Percentiles rank a stretch among this genome's conserved stretches.
phyloP scores from a whole-genome alignment of 495 filamentous ascomycete species.

The Xylaria acuta region DNA sequence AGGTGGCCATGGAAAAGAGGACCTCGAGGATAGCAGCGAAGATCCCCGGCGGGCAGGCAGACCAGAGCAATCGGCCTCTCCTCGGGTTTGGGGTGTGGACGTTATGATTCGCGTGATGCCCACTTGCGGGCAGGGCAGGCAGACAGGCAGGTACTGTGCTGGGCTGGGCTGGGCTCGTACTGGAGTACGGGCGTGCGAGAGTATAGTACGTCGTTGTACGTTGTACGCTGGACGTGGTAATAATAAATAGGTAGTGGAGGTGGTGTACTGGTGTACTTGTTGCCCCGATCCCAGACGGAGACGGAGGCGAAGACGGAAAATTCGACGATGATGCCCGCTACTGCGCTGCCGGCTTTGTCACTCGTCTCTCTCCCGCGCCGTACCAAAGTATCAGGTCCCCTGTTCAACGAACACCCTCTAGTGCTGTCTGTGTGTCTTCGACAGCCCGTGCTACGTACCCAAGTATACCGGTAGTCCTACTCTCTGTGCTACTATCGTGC shows the following conservation, averaged over 20 bases:
- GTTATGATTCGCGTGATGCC: constrained; percentile 37
- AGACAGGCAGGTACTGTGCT: background rate
- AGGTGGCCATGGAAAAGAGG: constrained; percentile 47
- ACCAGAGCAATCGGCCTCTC: constrained; percentile 14
- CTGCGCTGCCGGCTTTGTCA: constrained; percentile 19
- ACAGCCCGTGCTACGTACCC: constrained; percentile 14
- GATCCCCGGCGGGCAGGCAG: constrained; percentile 39
- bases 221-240: constrained; percentile 12
- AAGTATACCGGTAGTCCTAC: background rate
- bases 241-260: constrained; percentile 4
- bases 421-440: background rate
- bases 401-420: background rate
- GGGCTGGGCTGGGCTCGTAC: constrained; percentile 10
- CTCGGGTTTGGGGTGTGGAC: constrained; percentile 38
- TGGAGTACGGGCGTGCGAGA: constrained; percentile 17
- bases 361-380: constrained; percentile 16
- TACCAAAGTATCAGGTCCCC: constrained; percentile 17
- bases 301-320: constrained; percentile 16
- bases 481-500: background rate
- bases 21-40: constrained; percentile 37
- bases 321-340: constrained; percentile 20
- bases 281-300: constrained; percentile 22
- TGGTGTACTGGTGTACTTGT: constrained; percentile 13
- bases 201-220: constrained; percentile 24
- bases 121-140: constrained; percentile 4